Evolutionary conservation across 371 early-diverging fungal species (phyloP).

Genomic region (Catenaria anguillulae): DNA sequence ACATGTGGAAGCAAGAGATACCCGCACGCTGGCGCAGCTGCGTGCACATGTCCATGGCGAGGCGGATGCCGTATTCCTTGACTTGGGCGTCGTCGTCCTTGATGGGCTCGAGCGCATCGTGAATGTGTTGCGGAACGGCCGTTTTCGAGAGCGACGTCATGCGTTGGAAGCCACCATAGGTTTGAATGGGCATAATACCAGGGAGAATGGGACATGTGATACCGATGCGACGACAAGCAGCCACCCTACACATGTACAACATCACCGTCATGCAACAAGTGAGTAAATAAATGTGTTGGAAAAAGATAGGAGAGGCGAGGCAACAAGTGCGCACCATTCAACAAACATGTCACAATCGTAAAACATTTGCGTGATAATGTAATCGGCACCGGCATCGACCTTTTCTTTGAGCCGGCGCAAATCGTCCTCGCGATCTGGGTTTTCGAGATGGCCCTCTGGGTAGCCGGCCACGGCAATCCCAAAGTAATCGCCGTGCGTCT

Average conservation of each 20-base stretch:
- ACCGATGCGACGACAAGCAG: conserved; percentile 49
- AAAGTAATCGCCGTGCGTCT: conserved; percentile 84
- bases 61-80: conserved; percentile 79
- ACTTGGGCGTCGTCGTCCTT: conserved; percentile 92
- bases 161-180: conserved; percentile 69
- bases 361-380: conserved; percentile 84
- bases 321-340: no score
- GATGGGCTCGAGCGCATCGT: conserved; percentile 71
- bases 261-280: no score
- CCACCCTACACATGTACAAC: no score
- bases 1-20: conserved; percentile 54
- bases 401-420: conserved; percentile 64
- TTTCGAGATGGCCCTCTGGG: conserved; percentile 81
- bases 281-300: no score
- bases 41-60: conserved; percentile 61
- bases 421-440: conserved; percentile 53
- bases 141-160: conserved; percentile 77
- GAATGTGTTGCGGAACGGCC: conserved; percentile 62
- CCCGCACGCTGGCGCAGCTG: conserved; percentile 46
- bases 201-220: conserved; percentile 80
- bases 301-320: no score
- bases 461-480: conserved; percentile 83
- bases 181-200: conserved; percentile 90
- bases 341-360: conserved; percentile 76
- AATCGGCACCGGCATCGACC: conserved; percentile 81